Evolutionary conservation across 129 eudicot species (phyloP).

Genomic region (Silybum marianum): DNA sequence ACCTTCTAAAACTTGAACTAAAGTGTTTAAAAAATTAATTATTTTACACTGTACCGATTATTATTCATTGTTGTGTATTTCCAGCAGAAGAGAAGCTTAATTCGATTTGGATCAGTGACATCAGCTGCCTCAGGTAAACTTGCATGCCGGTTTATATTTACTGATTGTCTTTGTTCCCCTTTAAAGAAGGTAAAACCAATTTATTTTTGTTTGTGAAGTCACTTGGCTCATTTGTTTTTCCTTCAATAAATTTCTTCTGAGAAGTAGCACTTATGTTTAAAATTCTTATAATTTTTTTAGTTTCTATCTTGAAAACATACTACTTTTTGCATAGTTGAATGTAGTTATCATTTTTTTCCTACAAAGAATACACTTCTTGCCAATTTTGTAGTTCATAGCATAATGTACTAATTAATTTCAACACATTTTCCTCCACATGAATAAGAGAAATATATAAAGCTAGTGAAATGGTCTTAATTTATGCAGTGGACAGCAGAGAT

Average conservation of each 20-base stretch:
- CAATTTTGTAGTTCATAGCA: background rate
- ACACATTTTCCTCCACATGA: background rate
- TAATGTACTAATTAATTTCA: background rate
- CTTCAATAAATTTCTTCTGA: background rate
- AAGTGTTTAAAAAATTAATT: too few species aligned
- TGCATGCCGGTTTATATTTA: background rate
- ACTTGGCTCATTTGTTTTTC: background rate
- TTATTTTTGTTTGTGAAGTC: too few species aligned
- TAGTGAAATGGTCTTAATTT: background rate
- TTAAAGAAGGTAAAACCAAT: too few species aligned
- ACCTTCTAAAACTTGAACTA: too few species aligned
- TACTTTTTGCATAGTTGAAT: background rate
- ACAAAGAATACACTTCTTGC: background rate
- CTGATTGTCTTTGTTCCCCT: too few species aligned
- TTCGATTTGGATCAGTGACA: constrained; percentile 51
- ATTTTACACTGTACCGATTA: too few species aligned
- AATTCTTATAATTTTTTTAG: background rate
- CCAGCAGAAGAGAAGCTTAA: constrained; percentile 46
- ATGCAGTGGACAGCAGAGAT: constrained; percentile 72
- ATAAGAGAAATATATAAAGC: background rate
- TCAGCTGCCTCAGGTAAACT: constrained; percentile 57
- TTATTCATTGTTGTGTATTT: background rate
- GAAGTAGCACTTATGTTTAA: background rate
- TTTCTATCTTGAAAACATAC: background rate
- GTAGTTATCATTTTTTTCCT: background rate